Base-by-base conservation (phyloP, 192 early-diverging fungal species). In the Podila epicladia region DNA sequence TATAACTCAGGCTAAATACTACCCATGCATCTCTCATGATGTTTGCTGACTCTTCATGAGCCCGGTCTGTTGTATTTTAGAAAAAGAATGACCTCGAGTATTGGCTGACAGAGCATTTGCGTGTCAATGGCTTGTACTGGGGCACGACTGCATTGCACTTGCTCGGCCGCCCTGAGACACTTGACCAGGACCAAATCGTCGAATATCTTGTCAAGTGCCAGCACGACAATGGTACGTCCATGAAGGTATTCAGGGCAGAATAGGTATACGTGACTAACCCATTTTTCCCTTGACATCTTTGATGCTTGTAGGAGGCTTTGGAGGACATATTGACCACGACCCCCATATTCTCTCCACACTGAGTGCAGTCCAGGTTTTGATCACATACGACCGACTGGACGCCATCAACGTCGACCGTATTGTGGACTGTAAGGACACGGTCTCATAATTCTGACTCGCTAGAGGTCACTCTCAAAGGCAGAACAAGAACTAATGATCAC, bases 61-160 rank as follows among this genome's bases (percentile, higher is more conserved):
- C 41, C 11, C 41, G 41, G 13, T 45, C 41, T 45, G 41, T 45
- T 45, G 41, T 45, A 45, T 32, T 37, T 13, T 79, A 95, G 92
- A 88, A 91, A 75, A 92, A 94, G 53, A 93, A 96, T 67, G 91
- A 90, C 37, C 85, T 99, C 15, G 97, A 98, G 69, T 99, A 98
- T 83, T 97, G 95, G 96, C 82, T 95, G 60, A 92, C 93, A 8
- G 97, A 97, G 69, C 96, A 97, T 64, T 84, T 99, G 12, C 92
- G 95, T 1, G 74, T 99, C 20, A 97, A 93, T 71, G 97, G 95
- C 29, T 86, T 99, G 28, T 99, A 98, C 71, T 98, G 97, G 97
- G 97, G 96, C 0, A 74, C 96, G 1, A 96, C 95, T 1, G 91
- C 96, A 0, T 82, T 98, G 41, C 87, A 91, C 37, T 75, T 98